Conservation (phyloP, 2,329 filamentous ascomycete genomes). For the Dendryphion nanum region DNA sequence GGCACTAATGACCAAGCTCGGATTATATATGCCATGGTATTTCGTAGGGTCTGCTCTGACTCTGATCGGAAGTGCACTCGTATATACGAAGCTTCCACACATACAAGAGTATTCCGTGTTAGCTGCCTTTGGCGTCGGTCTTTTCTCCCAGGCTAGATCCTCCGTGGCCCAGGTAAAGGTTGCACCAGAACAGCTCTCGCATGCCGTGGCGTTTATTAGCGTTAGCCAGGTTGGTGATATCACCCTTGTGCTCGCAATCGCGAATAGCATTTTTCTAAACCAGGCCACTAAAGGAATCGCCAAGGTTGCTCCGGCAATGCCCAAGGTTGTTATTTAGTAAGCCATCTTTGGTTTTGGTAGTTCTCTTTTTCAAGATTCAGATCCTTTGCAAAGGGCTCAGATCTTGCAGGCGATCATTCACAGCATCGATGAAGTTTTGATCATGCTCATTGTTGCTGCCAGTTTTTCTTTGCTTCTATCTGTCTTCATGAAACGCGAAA, state of each 20-base stretch:
- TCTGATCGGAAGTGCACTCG: constrained; percentile 35
- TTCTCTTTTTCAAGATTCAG: no score
- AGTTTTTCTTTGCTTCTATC: background rate
- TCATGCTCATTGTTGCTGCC: background rate
- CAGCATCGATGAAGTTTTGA: background rate
- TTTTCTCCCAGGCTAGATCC: constrained; percentile 11
- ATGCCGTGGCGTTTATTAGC: constrained; percentile 14
- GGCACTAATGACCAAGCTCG: constrained; percentile 11
- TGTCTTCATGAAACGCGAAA: constrained; percentile 2
- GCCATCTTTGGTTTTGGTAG: background rate
- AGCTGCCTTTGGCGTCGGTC: constrained; percentile 18
- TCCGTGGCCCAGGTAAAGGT: constrained; percentile 11
- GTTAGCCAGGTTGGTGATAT: constrained; percentile 13
- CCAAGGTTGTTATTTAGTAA: background rate
- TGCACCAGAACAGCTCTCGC: constrained; percentile 6
- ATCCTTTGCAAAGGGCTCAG: no score
- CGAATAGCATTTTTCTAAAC: constrained; percentile 13
- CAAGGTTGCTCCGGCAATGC: constrained; percentile 1
- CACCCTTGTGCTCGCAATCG: constrained; percentile 10
- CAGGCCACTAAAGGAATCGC: background rate
- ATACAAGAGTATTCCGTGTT: constrained; percentile 25
- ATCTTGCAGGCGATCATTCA: background rate
- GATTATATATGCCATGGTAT: constrained; percentile 24
- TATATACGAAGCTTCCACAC: constrained; percentile 9
- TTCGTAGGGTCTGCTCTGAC: constrained; percentile 32